Base-by-base conservation (phyloP, 345 rosid species). In the Psidium guajava region DNA sequence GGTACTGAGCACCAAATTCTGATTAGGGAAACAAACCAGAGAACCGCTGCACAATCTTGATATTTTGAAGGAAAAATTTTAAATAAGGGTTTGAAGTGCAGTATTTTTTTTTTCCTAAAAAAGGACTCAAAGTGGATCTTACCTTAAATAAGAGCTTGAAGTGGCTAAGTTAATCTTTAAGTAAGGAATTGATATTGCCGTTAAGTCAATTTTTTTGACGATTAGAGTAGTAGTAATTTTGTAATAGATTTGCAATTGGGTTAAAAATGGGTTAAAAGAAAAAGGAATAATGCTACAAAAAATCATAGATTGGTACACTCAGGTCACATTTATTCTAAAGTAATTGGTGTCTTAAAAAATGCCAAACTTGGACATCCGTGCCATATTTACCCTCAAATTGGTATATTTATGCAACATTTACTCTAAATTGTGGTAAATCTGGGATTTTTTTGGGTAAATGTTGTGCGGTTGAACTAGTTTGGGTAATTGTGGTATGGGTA, bases 291-390 rank as follows among this genome's bases (percentile, higher is more conserved):
- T 15, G 28, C 3, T 3, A 14, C 40, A 59, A 27, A 59, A 59
- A 59, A 13, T 16, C 28, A 0, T 13, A 27, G 27, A 1, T 7
- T 13, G 6, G 36, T 27, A 27, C 0, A 16, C 7, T 7, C 12
- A 8, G n/a, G 12, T n/a, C 2, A 59, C 15, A 59, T 59, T 59
- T 27, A 13, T 15, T 59, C 4, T 6, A 59, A 59, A 59, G 2
- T 0, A 59, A 58, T 25, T 58, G 11, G 0, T n/a, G 4, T 58
- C 36, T 36, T 36, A 1, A n/a, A 27, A 58, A 1, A 27, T 13
- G 8, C 0, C 36, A 15, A 61, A 61, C 8, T 27, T 14, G 5
- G 0, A 8, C 5, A 28, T 0, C 7, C 11, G 0, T 28, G 11
- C 18, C 2, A 61, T 0, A 61, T 61, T 27, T 14, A 15, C 21